Percentiles rank a stretch among this genome's conserved stretches.
These are phyloP conservation scores for Chenopodium quinoa DNA, from an alignment of 148 eudicot genomes.

Conservation along the genomic window DNA sequence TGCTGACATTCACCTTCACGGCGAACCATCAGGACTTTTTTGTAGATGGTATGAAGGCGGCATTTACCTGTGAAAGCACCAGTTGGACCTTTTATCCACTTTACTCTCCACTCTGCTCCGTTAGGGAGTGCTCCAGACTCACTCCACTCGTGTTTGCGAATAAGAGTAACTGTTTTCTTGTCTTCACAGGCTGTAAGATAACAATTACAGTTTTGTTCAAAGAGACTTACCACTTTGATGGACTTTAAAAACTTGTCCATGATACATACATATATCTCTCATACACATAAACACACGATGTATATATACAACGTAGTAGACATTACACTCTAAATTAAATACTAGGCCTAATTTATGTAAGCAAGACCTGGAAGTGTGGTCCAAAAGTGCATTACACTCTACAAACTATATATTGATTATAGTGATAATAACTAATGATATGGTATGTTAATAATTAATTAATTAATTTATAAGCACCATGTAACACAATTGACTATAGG, in stretches of 20 bases:
- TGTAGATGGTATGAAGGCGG: slow-evolving; percentile 10
- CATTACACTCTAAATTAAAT: too few relatives aligned
- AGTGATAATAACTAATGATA: too few relatives aligned
- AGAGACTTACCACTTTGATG: slow-evolving; percentile 11
- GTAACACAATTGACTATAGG: too few relatives aligned
- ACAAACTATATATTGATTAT: too few relatives aligned
- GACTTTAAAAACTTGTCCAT: slow-evolving; percentile 11
- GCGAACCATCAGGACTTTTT: not conserved
- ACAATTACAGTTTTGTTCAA: not conserved
- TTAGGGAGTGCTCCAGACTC: not conserved
- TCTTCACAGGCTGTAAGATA: slow-evolving; percentile 17
- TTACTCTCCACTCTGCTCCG: slow-evolving; percentile 7
- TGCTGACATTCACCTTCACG: not conserved
- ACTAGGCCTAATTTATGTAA: too few relatives aligned
- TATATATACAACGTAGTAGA: not conserved
- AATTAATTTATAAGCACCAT: too few relatives aligned
- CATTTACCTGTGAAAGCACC: slow-evolving; percentile 1
- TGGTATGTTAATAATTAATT: too few relatives aligned
- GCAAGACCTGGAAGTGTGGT: too few relatives aligned
- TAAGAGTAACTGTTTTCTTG: not conserved
- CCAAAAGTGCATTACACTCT: too few relatives aligned
- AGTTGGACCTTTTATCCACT: not conserved
- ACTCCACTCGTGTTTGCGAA: not conserved
- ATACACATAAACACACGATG: not conserved
- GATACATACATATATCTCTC: too few relatives aligned